These are phyloP conservation scores for Hypoxylon sp. DNA, from an alignment of 2,329 filamentous ascomycete genomes.

Conservation along the genomic window DNA sequence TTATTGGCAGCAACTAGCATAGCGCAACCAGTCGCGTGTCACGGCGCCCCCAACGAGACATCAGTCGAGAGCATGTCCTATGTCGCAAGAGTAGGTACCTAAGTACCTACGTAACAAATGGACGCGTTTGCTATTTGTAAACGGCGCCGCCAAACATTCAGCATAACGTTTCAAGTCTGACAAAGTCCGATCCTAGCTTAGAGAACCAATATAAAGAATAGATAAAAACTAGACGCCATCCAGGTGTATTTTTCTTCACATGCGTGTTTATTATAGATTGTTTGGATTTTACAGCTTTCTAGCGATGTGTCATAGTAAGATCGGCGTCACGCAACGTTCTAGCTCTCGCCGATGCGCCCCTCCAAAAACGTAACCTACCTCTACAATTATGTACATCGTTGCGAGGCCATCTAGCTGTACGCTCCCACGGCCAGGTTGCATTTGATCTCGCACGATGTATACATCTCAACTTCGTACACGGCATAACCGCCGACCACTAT, in stretches of 20 bases:
- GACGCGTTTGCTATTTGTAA: conserved; percentile 19
- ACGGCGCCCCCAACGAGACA: conserved; percentile 26
- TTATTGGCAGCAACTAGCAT: conserved; percentile 29
- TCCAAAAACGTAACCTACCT: conserved; percentile 10
- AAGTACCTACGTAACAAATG: neutral
- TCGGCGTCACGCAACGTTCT: conserved; percentile 22
- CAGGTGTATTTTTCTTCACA: conserved; percentile 28
- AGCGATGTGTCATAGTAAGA: conserved; percentile 35
- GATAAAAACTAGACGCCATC: neutral
- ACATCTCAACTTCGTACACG: conserved; percentile 32
- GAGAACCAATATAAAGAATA: conserved; percentile 1
- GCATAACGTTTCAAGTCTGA: conserved; percentile 22
- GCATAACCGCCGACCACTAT: conserved; percentile 23
- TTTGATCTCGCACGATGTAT: conserved; percentile 37
- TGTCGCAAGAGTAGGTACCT: neutral
- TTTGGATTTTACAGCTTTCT: conserved; percentile 23
- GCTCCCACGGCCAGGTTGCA: conserved; percentile 37
- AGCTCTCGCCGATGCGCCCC: conserved; percentile 20
- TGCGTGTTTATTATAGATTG: conserved; percentile 18
- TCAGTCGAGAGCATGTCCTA: conserved; percentile 20
- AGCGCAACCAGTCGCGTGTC: conserved; percentile 34
- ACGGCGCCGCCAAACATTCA: conserved; percentile 10
- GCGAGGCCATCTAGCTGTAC: conserved; percentile 18
- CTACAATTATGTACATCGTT: conserved; percentile 10
- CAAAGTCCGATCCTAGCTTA: conserved; percentile 9